phyloP scores from a whole-genome alignment of 2,329 filamentous ascomycete species.

The Alternaria novae-zelandiae region DNA sequence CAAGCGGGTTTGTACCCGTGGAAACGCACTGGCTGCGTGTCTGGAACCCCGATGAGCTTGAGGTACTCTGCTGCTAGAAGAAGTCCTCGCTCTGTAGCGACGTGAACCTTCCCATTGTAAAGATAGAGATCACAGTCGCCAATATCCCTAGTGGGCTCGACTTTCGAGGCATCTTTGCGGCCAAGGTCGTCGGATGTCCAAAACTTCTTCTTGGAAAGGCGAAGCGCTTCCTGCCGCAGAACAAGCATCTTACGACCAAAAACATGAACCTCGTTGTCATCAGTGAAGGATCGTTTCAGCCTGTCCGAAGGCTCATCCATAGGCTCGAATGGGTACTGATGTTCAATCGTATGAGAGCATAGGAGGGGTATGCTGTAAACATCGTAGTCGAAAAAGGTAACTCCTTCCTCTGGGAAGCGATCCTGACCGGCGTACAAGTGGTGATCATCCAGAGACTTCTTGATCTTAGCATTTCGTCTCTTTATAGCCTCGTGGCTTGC shows the following conservation, averaged over 20 bases:
- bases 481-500: background rate
- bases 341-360: constrained; percentile 11
- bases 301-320: background rate
- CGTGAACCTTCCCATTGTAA: constrained; percentile 15
- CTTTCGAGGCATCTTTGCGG: constrained; percentile 2
- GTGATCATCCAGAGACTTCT: background rate
- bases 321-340: background rate
- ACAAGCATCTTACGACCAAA: constrained; percentile 7
- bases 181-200: constrained; percentile 11
- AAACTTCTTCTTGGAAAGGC: background rate
- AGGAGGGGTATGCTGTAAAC: constrained; percentile 23
- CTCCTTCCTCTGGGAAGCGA: background rate
- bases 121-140: constrained; percentile 27
- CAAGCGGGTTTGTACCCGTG: constrained; percentile 23
- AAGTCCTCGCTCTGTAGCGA: constrained; percentile 24
- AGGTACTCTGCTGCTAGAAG: constrained; percentile 21
- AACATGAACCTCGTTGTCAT: constrained; percentile 4
- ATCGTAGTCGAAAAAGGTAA: constrained; percentile 9
- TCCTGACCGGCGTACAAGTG: background rate
- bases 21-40: constrained; percentile 24
- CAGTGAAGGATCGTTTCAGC: background rate
- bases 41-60: constrained; percentile 19
- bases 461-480: background rate
- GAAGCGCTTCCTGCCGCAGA: constrained; percentile 1
- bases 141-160: constrained; percentile 7